Conservation (phyloP, 495 filamentous ascomycete species). For the Tuber indicum region DNA sequence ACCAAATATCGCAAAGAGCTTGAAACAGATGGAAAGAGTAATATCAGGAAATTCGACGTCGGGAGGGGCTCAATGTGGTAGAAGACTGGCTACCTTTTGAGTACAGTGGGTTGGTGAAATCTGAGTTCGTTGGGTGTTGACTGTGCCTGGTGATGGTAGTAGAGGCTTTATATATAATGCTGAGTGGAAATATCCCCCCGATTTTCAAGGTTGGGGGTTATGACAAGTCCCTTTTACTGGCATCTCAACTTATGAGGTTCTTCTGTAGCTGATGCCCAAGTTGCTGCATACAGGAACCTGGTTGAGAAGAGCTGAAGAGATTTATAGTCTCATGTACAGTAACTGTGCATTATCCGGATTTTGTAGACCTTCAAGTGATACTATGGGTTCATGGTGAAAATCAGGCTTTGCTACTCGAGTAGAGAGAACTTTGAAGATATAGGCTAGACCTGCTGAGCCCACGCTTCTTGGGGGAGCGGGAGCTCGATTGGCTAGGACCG, state of each 20-base stretch:
- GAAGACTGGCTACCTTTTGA: no score
- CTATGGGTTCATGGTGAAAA: background rate
- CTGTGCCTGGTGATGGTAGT: background rate
- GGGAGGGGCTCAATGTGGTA: background rate
- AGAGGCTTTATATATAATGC: background rate
- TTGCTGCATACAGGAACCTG: background rate
- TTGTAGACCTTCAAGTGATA: no score
- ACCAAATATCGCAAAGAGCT: background rate
- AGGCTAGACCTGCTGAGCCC: background rate
- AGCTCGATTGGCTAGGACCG: background rate
- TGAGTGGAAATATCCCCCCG: background rate
- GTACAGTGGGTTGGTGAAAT: background rate
- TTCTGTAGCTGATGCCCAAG: no score
- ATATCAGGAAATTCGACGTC: background rate
- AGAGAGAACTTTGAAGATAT: background rate
- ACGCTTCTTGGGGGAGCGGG: background rate
- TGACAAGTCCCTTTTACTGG: background rate
- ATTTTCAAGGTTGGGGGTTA: background rate
- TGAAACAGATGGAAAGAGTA: background rate
- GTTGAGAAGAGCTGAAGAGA: background rate
- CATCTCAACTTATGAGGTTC: background rate
- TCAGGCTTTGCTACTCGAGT: background rate
- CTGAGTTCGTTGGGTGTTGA: background rate
- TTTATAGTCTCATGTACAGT: background rate
- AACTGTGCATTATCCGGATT: background rate